Evolutionary conservation across 2,329 filamentous ascomycete genomes (phyloP).

Genomic region (Xylariaceae sp.): DNA sequence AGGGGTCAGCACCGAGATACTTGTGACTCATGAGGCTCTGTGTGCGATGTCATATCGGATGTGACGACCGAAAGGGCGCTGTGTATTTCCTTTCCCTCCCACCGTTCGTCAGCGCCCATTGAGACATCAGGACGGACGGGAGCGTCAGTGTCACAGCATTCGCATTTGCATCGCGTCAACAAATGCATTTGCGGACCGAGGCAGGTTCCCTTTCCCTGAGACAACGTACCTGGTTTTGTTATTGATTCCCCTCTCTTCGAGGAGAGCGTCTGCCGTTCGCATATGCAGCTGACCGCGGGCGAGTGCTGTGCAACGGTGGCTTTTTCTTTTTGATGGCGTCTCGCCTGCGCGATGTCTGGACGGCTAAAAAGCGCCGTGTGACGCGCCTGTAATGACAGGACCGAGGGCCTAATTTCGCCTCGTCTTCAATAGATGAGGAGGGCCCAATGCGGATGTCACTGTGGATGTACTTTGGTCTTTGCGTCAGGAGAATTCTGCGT

Average conservation of each 20-base stretch:
- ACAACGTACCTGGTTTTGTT: neutral
- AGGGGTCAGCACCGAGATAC: neutral
- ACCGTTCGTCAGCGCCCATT: neutral
- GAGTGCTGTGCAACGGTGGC: neutral
- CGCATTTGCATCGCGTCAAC: too few species aligned
- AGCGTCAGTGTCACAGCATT: neutral
- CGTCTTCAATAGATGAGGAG: conserved; percentile 7
- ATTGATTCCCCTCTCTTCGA: neutral
- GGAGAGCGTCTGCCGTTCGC: neutral
- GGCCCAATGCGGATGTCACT: neutral
- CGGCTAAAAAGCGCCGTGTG: neutral
- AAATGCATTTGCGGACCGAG: too few species aligned
- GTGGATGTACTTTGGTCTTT: neutral
- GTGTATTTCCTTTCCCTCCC: neutral
- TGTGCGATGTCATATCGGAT: neutral
- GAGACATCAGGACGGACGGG: neutral
- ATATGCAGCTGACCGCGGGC: neutral
- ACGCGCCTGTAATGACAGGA: conserved; percentile 1
- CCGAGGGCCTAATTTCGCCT: neutral
- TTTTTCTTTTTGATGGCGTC: neutral
- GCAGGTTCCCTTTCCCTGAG: neutral
- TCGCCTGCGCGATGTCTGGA: neutral
- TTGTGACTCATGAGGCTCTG: neutral
- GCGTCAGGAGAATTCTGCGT: neutral
- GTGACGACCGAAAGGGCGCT: neutral